Percentiles rank a stretch among this genome's conserved stretches.
phyloP scores from a whole-genome alignment of 2,329 filamentous ascomycete genomes.

The Penicillium capsulatum region DNA sequence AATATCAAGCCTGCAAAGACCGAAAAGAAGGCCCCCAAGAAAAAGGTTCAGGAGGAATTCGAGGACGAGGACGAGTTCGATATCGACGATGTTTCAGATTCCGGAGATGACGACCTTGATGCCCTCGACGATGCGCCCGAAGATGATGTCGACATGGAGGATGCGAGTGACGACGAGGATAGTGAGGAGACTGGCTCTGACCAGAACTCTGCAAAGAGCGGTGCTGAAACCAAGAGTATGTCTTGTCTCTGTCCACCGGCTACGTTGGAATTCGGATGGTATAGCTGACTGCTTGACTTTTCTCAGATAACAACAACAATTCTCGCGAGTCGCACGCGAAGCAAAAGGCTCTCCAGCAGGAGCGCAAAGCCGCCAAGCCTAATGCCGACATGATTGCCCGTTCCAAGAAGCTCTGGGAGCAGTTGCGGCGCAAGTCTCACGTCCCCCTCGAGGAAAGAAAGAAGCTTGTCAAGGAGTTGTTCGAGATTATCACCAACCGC shows the following conservation, averaged over 20 bases:
- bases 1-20: constrained; percentile 30
- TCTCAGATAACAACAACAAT: constrained; percentile 49
- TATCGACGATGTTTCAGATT: constrained; percentile 49
- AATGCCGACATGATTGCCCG: constrained; percentile 83
- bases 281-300: neutral
- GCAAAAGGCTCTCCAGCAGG: constrained; percentile 80
- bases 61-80: constrained; percentile 51
- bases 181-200: constrained; percentile 20
- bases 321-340: constrained; percentile 85
- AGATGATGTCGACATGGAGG: constrained; percentile 35
- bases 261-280: neutral
- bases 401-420: constrained; percentile 96
- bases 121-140: constrained; percentile 19
- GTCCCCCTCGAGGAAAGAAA: constrained; percentile 86
- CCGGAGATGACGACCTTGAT: constrained; percentile 36
- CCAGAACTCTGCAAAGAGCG: constrained; percentile 12
- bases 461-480: constrained; percentile 81
- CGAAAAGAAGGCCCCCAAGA: constrained; percentile 34
- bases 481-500: constrained; percentile 81
- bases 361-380: constrained; percentile 89
- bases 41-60: constrained; percentile 33
- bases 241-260: constrained; percentile 2
- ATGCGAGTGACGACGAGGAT: constrained; percentile 44
- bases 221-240: constrained; percentile 27
- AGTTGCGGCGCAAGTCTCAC: constrained; percentile 85